Evolutionary conservation across 164 flowering plant species (phyloP).

Genomic region (Liriodendron chinense): DNA sequence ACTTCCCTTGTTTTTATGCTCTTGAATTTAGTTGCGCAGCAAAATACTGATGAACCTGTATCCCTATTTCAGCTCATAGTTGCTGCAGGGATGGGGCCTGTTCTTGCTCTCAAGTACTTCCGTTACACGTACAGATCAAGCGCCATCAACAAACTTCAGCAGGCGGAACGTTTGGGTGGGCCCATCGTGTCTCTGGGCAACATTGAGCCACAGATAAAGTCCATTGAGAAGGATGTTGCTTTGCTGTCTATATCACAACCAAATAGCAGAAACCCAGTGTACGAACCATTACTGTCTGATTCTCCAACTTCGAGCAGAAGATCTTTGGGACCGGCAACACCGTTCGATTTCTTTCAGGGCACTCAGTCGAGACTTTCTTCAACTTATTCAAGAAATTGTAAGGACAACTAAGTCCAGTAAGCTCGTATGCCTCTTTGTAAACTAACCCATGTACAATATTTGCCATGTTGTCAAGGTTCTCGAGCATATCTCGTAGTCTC

Average conservation of each 20-base stretch:
- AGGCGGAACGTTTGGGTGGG: constrained; percentile 82
- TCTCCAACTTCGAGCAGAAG: constrained; percentile 74
- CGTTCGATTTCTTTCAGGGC: constrained; percentile 79
- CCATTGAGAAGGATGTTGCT: constrained; percentile 60
- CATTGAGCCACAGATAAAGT: constrained; percentile 61
- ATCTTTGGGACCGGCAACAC: constrained; percentile 66
- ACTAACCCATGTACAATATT: not conserved
- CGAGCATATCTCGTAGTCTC: not conserved
- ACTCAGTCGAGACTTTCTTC: constrained; percentile 60
- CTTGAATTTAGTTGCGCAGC: not conserved
- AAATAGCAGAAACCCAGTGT: constrained; percentile 64
- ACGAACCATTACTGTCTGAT: constrained; percentile 79
- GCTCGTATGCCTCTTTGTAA: not conserved
- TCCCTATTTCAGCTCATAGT: constrained; percentile 69
- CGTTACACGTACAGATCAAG: constrained; percentile 84
- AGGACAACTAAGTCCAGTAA: constrained; percentile 53
- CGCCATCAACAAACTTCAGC: constrained; percentile 89
- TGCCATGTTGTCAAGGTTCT: not conserved
- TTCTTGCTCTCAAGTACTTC: constrained; percentile 88
- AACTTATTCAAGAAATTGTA: constrained; percentile 69
- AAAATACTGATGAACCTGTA: constrained; percentile 5
- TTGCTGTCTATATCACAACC: constrained; percentile 68
- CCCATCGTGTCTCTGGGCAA: constrained; percentile 73
- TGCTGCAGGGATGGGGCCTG: constrained; percentile 88
- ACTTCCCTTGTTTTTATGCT: not conserved